A percentile compares a stretch with the other conserved stretches of the same genome.
Conservation (phyloP, 495 filamentous ascomycete genomes). For the Rhizodiscina lignyota region DNA sequence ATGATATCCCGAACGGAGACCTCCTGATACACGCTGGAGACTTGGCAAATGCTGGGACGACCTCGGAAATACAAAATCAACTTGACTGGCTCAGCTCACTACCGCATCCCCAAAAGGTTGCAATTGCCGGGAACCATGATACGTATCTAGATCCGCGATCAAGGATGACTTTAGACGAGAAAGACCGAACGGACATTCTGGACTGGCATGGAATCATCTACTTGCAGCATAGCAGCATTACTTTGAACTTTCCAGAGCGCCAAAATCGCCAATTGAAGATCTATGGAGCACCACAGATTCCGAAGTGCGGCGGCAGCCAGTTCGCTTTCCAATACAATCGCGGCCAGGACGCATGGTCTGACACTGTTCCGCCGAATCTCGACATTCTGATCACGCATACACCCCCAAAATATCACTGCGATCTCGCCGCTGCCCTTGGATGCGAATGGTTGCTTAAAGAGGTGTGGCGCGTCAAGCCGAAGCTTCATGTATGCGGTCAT, state of each 20-base stretch:
- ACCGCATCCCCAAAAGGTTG: slow-evolving; percentile 62
- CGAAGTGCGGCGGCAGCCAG: slow-evolving; percentile 37
- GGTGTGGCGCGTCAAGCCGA: slow-evolving; percentile 61
- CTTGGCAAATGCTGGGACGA: slow-evolving; percentile 54
- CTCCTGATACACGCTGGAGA: slow-evolving; percentile 85
- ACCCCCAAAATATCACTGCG: slow-evolving; percentile 58
- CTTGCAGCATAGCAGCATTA: slow-evolving; percentile 43
- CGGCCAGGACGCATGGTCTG: slow-evolving; percentile 43
- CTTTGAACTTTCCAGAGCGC: slow-evolving; percentile 25
- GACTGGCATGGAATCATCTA: slow-evolving; percentile 44
- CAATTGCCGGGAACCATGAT: slow-evolving; percentile 85
- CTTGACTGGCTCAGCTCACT: slow-evolving; percentile 63
- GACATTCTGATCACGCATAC: slow-evolving; percentile 82
- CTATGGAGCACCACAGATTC: slow-evolving; percentile 51
- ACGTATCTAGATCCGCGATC: slow-evolving; percentile 51
- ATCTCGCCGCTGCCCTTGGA: slow-evolving; percentile 45
- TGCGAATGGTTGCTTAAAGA: slow-evolving; percentile 61
- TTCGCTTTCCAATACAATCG: slow-evolving; percentile 53
- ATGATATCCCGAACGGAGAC: slow-evolving; percentile 59
- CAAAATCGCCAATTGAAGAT: slow-evolving; percentile 28
- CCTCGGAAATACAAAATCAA: slow-evolving; percentile 53
- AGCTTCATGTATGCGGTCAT: slow-evolving; percentile 80
- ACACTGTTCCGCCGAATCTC: slow-evolving; percentile 52
- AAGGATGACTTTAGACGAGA: slow-evolving; percentile 21
- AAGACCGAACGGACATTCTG: slow-evolving; percentile 22